Conservation (phyloP, 192 early-diverging fungal genomes). For the Allomyces macrogynus region DNA sequence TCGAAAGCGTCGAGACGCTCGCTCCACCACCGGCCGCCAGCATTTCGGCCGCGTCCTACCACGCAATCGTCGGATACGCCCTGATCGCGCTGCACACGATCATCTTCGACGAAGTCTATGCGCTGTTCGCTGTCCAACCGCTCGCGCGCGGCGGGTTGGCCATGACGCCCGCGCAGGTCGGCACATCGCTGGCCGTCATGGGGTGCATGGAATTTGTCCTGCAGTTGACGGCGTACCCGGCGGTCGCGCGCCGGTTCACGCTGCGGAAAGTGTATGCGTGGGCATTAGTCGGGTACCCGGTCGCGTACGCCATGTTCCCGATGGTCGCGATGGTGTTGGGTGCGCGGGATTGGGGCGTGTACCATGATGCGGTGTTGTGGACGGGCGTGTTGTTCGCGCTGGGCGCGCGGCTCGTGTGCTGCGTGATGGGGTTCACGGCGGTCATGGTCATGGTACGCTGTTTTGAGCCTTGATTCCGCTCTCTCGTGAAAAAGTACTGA, state of each 20-base stretch:
- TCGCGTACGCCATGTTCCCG: constrained; percentile 20
- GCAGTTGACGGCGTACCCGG: constrained; percentile 26
- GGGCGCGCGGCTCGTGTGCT: constrained; percentile 6
- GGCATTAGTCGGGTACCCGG: constrained; percentile 12
- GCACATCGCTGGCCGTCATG: constrained; percentile 18
- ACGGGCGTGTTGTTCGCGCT: constrained; percentile 27
- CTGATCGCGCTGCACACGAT: constrained; percentile 22
- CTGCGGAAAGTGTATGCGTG: constrained; percentile 16
- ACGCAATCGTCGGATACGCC: constrained; percentile 4
- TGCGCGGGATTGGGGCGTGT: constrained; percentile 8
- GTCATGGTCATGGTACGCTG: constrained; percentile 27
- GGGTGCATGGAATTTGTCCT: constrained; percentile 16
- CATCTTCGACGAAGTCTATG: constrained; percentile 28
- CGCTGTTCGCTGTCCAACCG: constrained; percentile 18
- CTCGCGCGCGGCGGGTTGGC: constrained; percentile 21
- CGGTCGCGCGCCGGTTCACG: constrained; percentile 9
- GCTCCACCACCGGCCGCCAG: too few relatives aligned
- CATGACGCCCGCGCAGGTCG: constrained; percentile 16
- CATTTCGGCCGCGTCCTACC: not conserved
- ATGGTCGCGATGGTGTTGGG: constrained; percentile 8
- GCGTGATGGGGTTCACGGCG: constrained; percentile 20
- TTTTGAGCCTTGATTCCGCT: not conserved
- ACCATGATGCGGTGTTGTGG: constrained; percentile 16
- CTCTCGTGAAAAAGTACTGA: not conserved
- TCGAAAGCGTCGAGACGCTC: too few relatives aligned